Evolutionary conservation across 108 stramenopile genomes (phyloP).

Genomic region (Nitzschia sp.): DNA sequence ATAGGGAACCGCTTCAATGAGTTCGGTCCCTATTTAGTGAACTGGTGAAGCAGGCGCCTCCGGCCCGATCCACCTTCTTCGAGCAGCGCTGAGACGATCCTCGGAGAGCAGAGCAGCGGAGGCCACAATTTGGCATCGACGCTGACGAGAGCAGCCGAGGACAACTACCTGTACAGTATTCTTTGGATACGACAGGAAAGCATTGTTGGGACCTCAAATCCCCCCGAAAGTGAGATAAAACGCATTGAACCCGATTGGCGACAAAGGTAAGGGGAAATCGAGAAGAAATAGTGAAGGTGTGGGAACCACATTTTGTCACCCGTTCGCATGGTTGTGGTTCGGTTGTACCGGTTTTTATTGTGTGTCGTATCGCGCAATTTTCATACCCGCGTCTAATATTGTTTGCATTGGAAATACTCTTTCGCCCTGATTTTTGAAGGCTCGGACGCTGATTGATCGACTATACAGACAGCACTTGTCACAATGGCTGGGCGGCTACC

Average conservation of each 20-base stretch:
- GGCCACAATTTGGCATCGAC: slow-evolving; percentile 14
- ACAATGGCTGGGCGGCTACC: slow-evolving; percentile 48
- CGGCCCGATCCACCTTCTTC: background rate
- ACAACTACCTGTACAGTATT: no score
- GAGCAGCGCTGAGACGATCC: background rate
- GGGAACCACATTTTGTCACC: background rate
- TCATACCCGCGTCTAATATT: background rate
- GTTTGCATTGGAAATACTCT: no score
- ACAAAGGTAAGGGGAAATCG: background rate
- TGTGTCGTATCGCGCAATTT: background rate
- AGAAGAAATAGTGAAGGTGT: no score
- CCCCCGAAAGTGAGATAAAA: background rate
- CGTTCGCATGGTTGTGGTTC: no score
- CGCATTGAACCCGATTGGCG: background rate
- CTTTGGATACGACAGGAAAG: background rate
- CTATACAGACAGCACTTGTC: no score
- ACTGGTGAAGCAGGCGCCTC: background rate
- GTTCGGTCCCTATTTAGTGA: no score
- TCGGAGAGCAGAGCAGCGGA: background rate
- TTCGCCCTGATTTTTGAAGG: no score
- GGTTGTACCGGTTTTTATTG: no score
- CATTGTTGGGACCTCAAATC: background rate
- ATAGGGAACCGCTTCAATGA: no score
- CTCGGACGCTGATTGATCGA: no score
- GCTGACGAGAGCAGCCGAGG: background rate